Conservation (phyloP, 108 stramenopile genomes). For the Mediolabrus comicus region DNA sequence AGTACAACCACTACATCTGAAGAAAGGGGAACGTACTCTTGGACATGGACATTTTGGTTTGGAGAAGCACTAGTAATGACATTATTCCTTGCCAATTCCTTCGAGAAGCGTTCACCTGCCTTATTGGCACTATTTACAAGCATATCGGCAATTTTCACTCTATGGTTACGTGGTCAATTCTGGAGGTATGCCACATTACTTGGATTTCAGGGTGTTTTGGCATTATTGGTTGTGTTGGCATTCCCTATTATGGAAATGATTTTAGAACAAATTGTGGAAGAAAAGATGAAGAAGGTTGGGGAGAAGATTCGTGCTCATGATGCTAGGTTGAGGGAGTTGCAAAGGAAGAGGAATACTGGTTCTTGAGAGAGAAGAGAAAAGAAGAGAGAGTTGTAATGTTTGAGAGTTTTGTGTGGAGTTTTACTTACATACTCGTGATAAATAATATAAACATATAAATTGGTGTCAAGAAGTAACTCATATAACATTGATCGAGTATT, state of each 20-base stretch:
- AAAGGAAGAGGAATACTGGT: constrained; percentile 10
- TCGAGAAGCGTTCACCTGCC: constrained; percentile 13
- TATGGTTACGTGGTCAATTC: constrained; percentile 82
- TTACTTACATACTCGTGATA: no score
- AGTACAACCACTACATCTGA: neutral
- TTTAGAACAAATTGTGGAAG: constrained; percentile 77
- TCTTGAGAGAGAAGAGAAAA: no score
- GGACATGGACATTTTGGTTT: constrained; percentile 63
- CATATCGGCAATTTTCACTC: constrained; percentile 34
- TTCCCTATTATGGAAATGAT: constrained; percentile 89
- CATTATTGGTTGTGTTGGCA: constrained; percentile 68
- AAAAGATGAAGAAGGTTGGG: constrained; percentile 83
- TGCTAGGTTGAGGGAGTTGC: constrained; percentile 54
- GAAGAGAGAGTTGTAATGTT: no score
- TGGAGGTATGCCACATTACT: constrained; percentile 74
- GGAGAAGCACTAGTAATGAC: constrained; percentile 79
- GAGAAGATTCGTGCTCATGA: constrained; percentile 80
- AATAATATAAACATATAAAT: no score
- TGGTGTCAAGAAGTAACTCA: no score
- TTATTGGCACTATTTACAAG: constrained; percentile 32
- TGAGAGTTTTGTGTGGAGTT: no score
- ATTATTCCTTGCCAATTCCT: constrained; percentile 76
- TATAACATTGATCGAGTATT: no score
- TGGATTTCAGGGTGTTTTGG: constrained; percentile 61
- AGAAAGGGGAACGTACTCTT: constrained; percentile 2